A percentile compares a stretch with the other conserved stretches of the same genome.
Conservation (phyloP, 176 grass and related monocot genomes). For the Cymbopogon citratus region DNA sequence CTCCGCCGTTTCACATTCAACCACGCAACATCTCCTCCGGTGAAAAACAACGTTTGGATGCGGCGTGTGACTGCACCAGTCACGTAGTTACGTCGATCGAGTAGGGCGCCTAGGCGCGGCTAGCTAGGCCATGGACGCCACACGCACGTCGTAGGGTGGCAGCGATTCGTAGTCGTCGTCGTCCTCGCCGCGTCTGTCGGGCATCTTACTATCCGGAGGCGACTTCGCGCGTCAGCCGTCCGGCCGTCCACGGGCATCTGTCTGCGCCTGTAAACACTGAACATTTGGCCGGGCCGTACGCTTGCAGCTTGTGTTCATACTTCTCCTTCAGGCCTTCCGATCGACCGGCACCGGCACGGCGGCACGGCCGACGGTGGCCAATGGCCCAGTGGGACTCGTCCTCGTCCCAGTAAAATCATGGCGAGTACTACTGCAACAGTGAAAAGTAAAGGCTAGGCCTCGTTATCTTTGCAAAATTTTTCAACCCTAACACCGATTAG, state of each 20-base stretch:
- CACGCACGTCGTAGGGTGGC: not conserved
- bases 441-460: constrained; percentile 15
- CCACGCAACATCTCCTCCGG: not conserved
- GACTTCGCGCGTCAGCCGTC: not conserved
- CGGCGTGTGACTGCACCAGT: not conserved
- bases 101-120: too few relatives aligned
- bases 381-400: too few relatives aligned
- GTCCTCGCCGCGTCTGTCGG: constrained; percentile 12
- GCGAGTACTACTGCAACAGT: not conserved
- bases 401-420: too few relatives aligned
- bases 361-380: not conserved
- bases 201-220: not conserved
- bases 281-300: not conserved
- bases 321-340: too few relatives aligned
- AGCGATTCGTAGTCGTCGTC: not conserved
- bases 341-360: not conserved
- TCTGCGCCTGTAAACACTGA: not conserved
- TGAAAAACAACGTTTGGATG: not conserved
- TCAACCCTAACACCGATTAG: too few relatives aligned
- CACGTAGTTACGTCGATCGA: too few relatives aligned
- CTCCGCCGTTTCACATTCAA: not conserved
- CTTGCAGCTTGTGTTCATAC: not conserved
- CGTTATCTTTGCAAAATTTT: too few relatives aligned
- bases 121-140: too few relatives aligned
- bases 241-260: not conserved